Conservation (phyloP, 2,329 filamentous ascomycete species). For the Lecanosticta acicola region DNA sequence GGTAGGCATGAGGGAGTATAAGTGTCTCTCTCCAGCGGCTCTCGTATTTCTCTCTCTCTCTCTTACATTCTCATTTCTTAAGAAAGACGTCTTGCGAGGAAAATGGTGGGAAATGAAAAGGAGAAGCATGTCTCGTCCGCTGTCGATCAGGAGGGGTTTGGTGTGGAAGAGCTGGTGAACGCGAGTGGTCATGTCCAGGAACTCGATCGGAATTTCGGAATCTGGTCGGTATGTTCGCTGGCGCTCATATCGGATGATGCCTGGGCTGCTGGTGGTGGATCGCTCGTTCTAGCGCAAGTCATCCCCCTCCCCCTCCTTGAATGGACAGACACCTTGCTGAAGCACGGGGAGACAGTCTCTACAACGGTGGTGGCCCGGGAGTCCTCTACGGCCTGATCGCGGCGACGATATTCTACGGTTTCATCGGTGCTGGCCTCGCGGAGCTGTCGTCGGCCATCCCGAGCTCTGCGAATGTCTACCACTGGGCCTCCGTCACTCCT, state of each 20-base stretch:
- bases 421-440: slow-evolving; percentile 48
- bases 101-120: neutral
- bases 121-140: no score
- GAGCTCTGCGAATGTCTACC: slow-evolving; percentile 42
- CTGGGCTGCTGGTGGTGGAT: slow-evolving; percentile 25
- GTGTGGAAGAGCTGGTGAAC: slow-evolving; percentile 37
- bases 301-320: no score
- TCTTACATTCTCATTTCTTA: no score
- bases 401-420: slow-evolving; percentile 47
- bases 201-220: slow-evolving; percentile 46
- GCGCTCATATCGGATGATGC: slow-evolving; percentile 35
- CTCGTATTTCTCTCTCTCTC: no score
- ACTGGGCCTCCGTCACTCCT: slow-evolving; percentile 49
- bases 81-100: no score
- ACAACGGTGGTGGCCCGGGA: slow-evolving; percentile 44
- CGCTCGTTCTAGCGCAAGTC: slow-evolving; percentile 22
- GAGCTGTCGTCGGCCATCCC: slow-evolving; percentile 42
- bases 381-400: slow-evolving; percentile 47
- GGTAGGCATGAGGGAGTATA: no score
- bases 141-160: neutral
- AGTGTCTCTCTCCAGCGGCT: no score
- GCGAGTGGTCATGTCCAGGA: slow-evolving; percentile 49
- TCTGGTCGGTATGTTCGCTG: slow-evolving; percentile 44
- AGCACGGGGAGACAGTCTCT: slow-evolving; percentile 28
- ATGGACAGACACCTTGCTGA: neutral